Evolutionary conservation across 148 eudicot species (phyloP), one percentile per base, ranked within the genome.

Genomic region (Silene uniflora): DNA sequence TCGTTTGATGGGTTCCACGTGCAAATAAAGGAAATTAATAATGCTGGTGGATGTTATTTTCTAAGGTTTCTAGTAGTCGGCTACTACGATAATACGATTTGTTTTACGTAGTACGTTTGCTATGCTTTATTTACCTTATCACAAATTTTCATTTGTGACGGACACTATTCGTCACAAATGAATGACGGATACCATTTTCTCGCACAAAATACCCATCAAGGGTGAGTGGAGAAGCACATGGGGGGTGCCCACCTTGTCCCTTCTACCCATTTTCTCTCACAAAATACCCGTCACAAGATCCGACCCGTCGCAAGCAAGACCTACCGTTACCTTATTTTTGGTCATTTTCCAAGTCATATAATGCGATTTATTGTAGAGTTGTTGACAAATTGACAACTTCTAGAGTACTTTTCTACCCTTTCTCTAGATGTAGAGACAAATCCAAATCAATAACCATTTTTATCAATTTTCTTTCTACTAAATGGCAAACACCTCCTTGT

Each of bases 1-100:
- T 21, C 0, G 23, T 61, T 62, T 23, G 66, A 24, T 62, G 66
- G 66, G 66, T 62, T 62, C 32, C 66, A 62, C 66, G 66, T 62
- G 32, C 66, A 62, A n/a, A n/a, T n/a, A n/a, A 62, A 22, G 13
- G 32, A 23, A 62, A 22, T 62, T 24, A 22, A 23, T 62, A 59
- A 59, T 59, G 24, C 24, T 59, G 16, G 56, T 52, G 56, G 56
- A 52, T 39, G 44, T 39, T 39, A 6, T 6, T 39, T 6, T 39
- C 44, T 39, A 0, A 39, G 9, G 44, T 7, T 39, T 39, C 9
- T 39, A 39, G 44, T 32, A 3, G 35, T 32, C 35, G 35, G 35
- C 35, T 32, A 4, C 5, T 3, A 39, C 18, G 2, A 0, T 12
- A 8, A 21, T 23, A 62, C 10, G 1, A 22, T 10, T 4, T 14